Base-by-base conservation (phyloP, 805 yeast genomes). In the Metschnikowia similis region DNA sequence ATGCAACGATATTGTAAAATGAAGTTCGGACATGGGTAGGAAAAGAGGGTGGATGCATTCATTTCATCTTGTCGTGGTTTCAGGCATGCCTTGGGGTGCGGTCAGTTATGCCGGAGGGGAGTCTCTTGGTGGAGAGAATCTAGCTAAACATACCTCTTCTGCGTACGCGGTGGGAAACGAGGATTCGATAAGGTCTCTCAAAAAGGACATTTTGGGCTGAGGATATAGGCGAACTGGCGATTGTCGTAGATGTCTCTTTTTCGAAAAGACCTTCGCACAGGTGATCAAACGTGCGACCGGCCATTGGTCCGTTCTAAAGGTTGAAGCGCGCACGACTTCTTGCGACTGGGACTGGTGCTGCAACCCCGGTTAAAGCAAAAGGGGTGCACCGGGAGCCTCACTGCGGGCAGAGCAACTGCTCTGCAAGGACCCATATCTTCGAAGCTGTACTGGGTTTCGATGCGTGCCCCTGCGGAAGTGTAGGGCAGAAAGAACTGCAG, bases 91-190 rank as follows among this genome's bases (percentile, higher is more conserved):
- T 38, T 38, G 28, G 32, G 4, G 42, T 28, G 26, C 32, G 21
- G 26, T 34, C 27, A 39, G 16, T 16, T 9, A 49, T 39, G 48
- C 35, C 10, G 29, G 32, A 34, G 31, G 39, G 6, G 14, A 21
- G 9, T 13, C 7, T 34, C 26, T 27, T 8, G 26, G 32, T 11
- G 31, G 26, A 39, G 27, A 11, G 13, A 16, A 31, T 31, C 21
- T 21, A 17, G 34, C 9, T 29, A 10, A 44, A 72, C 77, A 63
- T 72, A 72, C 82, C 69, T 80, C 84, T 62, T 87, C 96, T 62
- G 96, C 97, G 73, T 79, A 83, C 47, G 95, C 96, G 61, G 87
- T 79, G 66, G 96, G 96, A 58, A 82, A 73, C 57, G 87, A 76
- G 53, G 86, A 80, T 66, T 89, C 96, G 73, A 87, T 85, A 65